Conservation (phyloP, 371 early-diverging fungal species). For the Smittium mucronatum region DNA sequence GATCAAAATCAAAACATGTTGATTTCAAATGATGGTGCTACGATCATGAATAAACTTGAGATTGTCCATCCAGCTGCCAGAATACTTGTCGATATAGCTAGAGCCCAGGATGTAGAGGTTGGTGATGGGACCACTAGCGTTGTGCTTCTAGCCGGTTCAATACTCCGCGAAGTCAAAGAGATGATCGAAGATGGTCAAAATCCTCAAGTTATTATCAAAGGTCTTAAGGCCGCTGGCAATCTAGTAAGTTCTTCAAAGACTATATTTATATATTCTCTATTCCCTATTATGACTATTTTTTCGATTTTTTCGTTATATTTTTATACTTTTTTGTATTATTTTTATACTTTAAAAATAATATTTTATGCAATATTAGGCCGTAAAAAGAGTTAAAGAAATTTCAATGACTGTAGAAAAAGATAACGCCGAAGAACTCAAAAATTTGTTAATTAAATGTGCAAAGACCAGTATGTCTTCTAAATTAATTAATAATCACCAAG, state of each 20-base stretch:
- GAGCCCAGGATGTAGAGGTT: slow-evolving; percentile 99
- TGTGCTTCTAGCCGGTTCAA: slow-evolving; percentile 97
- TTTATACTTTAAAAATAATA: not conserved
- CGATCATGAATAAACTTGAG: slow-evolving; percentile 93
- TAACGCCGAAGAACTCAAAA: slow-evolving; percentile 60
- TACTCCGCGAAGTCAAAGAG: slow-evolving; percentile 93
- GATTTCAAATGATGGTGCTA: slow-evolving; percentile 99
- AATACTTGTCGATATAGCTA: slow-evolving; percentile 96
- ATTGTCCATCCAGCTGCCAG: slow-evolving; percentile 97
- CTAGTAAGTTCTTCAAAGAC: not conserved
- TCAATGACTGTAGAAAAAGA: slow-evolving; percentile 28
- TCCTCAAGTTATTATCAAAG: slow-evolving; percentile 96
- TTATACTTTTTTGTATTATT: not conserved
- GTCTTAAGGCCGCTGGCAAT: slow-evolving; percentile 80
- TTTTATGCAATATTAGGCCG: slow-evolving; percentile 15
- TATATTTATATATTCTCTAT: not conserved
- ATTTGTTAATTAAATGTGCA: slow-evolving; percentile 90
- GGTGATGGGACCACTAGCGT: slow-evolving; percentile 99
- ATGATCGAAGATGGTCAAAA: slow-evolving; percentile 97
- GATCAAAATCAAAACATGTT: slow-evolving; percentile 85
- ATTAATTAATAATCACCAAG: slow-evolving; percentile 92
- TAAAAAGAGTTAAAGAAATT: slow-evolving; percentile 30
- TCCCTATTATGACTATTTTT: not conserved
- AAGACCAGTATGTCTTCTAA: slow-evolving; percentile 98
- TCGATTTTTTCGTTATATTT: not conserved